phyloP scores from a whole-genome alignment of 2,329 filamentous ascomycete species.

The Annulohypoxylon truncatum region DNA sequence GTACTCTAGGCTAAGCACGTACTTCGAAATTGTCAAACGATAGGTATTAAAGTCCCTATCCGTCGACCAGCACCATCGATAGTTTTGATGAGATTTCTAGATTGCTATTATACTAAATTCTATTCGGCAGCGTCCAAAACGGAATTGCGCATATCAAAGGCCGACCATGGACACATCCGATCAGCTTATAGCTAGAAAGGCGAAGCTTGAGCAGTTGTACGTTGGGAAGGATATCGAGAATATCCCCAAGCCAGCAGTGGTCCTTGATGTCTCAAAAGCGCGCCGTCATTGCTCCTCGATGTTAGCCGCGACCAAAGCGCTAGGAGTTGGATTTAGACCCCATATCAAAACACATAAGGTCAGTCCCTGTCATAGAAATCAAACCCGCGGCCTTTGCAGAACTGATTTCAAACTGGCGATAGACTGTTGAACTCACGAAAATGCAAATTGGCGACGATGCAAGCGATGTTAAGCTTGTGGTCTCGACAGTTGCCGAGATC shows the following conservation, averaged over 20 bases:
- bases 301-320: conserved; percentile 5
- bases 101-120: not conserved
- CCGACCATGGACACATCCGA: not conserved
- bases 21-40: not conserved
- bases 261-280: conserved; percentile 6
- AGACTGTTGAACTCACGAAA: conserved; percentile 2
- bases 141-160: not conserved
- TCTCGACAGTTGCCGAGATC: conserved; percentile 14
- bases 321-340: not conserved
- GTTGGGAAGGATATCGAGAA: not conserved
- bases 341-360: conserved; percentile 16
- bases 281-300: conserved; percentile 7
- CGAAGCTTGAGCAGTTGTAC: conserved; percentile 3
- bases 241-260: conserved; percentile 2
- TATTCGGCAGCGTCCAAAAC: not conserved
- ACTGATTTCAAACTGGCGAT: not conserved
- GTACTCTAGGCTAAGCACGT: too few species aligned
- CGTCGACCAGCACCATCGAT: too few species aligned
- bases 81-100: too few species aligned
- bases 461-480: conserved; percentile 1
- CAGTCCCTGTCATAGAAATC: not conserved
- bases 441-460: not conserved
- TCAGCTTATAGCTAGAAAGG: not conserved
- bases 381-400: not conserved
- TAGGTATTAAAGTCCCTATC: too few species aligned